Conservation (phyloP, 1,284 basidiomycete genomes). For the Polyporus tsugae region DNA sequence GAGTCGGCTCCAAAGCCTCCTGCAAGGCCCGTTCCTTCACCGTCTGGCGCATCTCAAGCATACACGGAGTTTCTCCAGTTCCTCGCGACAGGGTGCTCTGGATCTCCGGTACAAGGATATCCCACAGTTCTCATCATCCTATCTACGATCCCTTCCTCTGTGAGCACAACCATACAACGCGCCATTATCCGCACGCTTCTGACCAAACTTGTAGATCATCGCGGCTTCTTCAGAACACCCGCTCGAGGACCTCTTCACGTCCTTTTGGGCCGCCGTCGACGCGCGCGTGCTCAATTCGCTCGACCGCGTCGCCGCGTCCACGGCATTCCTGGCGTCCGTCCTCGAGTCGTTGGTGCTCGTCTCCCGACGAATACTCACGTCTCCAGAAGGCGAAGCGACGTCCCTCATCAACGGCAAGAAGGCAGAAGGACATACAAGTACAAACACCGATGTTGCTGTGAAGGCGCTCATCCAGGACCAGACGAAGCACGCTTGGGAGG, state of each 20-base stretch:
- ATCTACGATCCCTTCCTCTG: conserved; percentile 76
- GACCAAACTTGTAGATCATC: conserved; percentile 19
- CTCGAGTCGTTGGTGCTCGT: conserved; percentile 76
- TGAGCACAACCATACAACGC: conserved; percentile 40
- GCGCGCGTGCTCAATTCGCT: conserved; percentile 67
- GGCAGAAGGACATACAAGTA: neutral
- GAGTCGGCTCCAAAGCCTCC: conserved; percentile 30
- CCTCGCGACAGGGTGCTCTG: conserved; percentile 77
- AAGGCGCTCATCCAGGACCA: conserved; percentile 53
- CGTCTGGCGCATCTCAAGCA: conserved; percentile 49
- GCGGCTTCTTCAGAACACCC: conserved; percentile 35
- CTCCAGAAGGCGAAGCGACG: conserved; percentile 27
- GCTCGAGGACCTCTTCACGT: conserved; percentile 63
- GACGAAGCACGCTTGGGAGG: conserved; percentile 57
- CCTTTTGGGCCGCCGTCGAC: conserved; percentile 82
- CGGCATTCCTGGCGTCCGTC: conserved; percentile 73
- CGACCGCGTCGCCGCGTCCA: conserved; percentile 56
- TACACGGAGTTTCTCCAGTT: conserved; percentile 81
- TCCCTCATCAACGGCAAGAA: conserved; percentile 23
- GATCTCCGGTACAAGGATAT: conserved; percentile 80
- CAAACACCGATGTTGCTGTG: conserved; percentile 31
- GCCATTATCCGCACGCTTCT: conserved; percentile 29
- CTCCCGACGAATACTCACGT: conserved; percentile 48
- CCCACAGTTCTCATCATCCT: conserved; percentile 80
- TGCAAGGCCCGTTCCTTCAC: conserved; percentile 19